Evolutionary conservation across 2,329 filamentous ascomycete genomes (phyloP), one percentile per base, ranked within the genome.

Genomic region (Cladosporium austrohemisphaericum): DNA sequence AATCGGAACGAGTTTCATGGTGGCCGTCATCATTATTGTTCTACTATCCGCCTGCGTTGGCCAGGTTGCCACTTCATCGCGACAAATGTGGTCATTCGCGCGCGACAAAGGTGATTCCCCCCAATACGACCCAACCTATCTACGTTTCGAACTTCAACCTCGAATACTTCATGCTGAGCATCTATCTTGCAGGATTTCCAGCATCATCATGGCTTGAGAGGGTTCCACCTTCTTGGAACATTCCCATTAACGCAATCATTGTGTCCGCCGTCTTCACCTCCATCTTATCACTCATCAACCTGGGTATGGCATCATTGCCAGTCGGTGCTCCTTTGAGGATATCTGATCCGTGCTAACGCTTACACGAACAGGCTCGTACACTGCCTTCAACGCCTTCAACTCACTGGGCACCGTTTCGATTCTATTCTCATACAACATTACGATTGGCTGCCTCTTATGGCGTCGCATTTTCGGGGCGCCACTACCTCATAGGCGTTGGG

Each of bases 1-100:
- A 22, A 57, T 51, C 3, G 63, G 57, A 11, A 60, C 63, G 6
- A 64, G 54, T 5, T 53, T 61, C 11, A 58, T 65, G 41, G 55
- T 55, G 8, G 7, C 33, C 8, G 25, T 52, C 18, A 45, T 53
- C 19, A 44, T 44, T 23, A 11, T 53, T 3, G 16, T 37, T 5
- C n/a, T 52, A 7, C 4, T 46, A n/a, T 50, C 49, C 20, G 28
- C 40, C 48, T 25, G 28, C 19, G 18, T 40, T 29, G 41, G 33
- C 6, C 16, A 32, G 10, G 35, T 43, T 6, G 49, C 51, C 9
- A 48, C 51, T 10, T 19, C 28, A 3, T 31, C 28, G 28, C 29
- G 51, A 10, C 51, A 53, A 40, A 18, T 53, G 14, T 53, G 49
- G 49, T 51, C 49, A 5, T 40, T 40, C 28, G 37, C 37, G 19